Conservation (phyloP, 768 basidiomycete genomes). For the Cantharellus cinnabarinus region DNA sequence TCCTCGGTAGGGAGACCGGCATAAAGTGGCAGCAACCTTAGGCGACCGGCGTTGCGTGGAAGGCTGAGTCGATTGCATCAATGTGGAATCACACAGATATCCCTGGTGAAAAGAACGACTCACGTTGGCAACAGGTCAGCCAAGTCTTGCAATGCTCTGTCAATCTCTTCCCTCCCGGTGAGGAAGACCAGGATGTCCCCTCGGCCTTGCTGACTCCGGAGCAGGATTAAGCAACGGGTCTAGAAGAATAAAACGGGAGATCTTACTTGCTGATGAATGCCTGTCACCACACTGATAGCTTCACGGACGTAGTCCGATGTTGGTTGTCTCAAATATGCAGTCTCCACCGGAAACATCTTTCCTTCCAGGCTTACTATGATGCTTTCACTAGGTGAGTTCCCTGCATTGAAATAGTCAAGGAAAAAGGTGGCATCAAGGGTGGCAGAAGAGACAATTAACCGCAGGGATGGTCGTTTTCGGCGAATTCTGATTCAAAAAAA, state of each 20-base stretch:
- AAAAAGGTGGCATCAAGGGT: slow-evolving; percentile 87
- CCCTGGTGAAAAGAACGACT: slow-evolving; percentile 10
- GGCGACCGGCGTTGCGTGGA: slow-evolving; percentile 26
- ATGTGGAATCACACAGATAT: not conserved
- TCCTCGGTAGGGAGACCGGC: slow-evolving; percentile 78
- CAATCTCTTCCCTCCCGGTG: slow-evolving; percentile 93
- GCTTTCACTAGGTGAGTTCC: slow-evolving; percentile 35
- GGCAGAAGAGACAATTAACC: slow-evolving; percentile 87
- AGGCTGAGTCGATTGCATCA: slow-evolving; percentile 14
- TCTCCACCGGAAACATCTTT: slow-evolving; percentile 84
- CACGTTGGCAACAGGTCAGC: slow-evolving; percentile 61
- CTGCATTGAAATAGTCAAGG: slow-evolving; percentile 65
- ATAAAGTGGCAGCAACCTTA: slow-evolving; percentile 61
- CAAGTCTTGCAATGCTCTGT: slow-evolving; percentile 62
- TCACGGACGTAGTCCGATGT: slow-evolving; percentile 58
- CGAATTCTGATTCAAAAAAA: slow-evolving; percentile 42
- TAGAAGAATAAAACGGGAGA: not conserved
- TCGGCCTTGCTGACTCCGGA: slow-evolving; percentile 35
- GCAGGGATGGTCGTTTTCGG: slow-evolving; percentile 70
- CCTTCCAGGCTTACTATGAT: slow-evolving; percentile 83
- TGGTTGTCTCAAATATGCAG: slow-evolving; percentile 69
- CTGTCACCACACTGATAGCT: slow-evolving; percentile 66
- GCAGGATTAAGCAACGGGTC: slow-evolving; percentile 2
- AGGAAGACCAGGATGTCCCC: slow-evolving; percentile 91
- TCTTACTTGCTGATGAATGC: slow-evolving; percentile 52